Evolutionary conservation across 306 rosid species (phyloP), one percentile per base, ranked within the genome.

Genomic region (Vigna radiata): DNA sequence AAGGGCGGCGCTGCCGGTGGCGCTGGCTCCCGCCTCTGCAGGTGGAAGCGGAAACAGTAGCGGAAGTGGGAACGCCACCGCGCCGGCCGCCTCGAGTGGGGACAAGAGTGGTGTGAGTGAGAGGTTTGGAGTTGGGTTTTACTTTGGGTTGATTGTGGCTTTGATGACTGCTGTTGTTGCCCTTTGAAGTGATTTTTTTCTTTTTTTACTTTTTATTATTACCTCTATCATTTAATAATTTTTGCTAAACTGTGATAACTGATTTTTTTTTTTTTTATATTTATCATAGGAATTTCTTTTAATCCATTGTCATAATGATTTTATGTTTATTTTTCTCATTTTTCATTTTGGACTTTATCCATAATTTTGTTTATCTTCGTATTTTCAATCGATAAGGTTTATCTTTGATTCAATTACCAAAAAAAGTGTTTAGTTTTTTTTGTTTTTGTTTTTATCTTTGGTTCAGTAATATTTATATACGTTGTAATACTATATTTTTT

Each of bases 101-200:
- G 6, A 31, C 0, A 72, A 80, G 47, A 77, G 8, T 43, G 78
- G 78, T 63, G 85, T 10, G 13, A 13, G 68, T 6, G 63, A 17
- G 17, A 53, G 75, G 47, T 33, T 43, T 5, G 67, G 81, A 0
- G 1, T 72, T 16, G 75, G 83, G 19, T 59, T 71, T 31, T 59
- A 50, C 18, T 14, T 68, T 4, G 62, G 63, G 4, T 12, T 80
- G 68, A 25, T 76, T 13, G 29, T 72, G 25, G 16, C 77, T 14
- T 19, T 65, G 0, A 4, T 68, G 1, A 1, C 60, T 16, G 48
- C 63, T 72, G 37, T 56, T 1, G 1, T 76, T 72, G 73, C 59
- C 41, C 19, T 53, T 18, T 11, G 63, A 62, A 47, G 27, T 68
- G 59, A 69, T 61, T 62, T 19, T 21, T 55, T 10, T 0, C 0